Percentiles rank a stretch among this genome's conserved stretches.
These are phyloP conservation scores for Pinus taeda DNA, from an alignment of 75 land plant species.

Conservation along the genomic window DNA sequence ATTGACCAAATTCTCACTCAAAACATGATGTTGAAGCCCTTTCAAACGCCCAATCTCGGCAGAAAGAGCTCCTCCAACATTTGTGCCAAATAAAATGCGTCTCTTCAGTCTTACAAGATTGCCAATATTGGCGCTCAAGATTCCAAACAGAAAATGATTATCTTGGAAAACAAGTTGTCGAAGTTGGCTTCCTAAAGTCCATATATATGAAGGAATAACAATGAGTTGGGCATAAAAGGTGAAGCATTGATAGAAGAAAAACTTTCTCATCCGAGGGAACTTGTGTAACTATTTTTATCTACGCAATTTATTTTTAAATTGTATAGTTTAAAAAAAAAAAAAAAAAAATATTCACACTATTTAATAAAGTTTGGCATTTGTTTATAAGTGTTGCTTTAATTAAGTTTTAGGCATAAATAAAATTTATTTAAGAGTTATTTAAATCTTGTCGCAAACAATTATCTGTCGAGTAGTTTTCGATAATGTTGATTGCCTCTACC, in stretches of 20 bases:
- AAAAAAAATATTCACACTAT: no score
- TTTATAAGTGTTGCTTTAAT: no score
- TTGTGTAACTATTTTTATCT: no score
- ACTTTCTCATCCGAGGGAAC: constrained; percentile 30
- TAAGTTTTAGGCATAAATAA: no score
- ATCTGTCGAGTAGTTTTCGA: no score
- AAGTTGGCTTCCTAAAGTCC: constrained; percentile 17
- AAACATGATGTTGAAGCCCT: constrained; percentile 23
- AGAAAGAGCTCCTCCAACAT: constrained; percentile 35
- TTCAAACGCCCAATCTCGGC: constrained; percentile 26
- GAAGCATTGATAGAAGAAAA: constrained; percentile 79
- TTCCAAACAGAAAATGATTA: constrained; percentile 34
- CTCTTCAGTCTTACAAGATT: constrained; percentile 27
- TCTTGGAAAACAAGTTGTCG: constrained; percentile 49
- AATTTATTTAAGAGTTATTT: no score
- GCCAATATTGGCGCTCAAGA: constrained; percentile 14
- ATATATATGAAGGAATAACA: constrained; percentile 8
- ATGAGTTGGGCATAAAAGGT: background rate
- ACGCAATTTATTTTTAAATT: no score
- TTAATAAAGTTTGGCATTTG: no score
- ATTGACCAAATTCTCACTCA: constrained; percentile 31
- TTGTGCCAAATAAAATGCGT: constrained; percentile 31
- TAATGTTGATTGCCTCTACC: no score
- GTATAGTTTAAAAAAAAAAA: no score
- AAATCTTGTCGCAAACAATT: no score